phyloP scores from a whole-genome alignment of 371 early-diverging fungal genomes.

The Lichtheimia ornata region DNA sequence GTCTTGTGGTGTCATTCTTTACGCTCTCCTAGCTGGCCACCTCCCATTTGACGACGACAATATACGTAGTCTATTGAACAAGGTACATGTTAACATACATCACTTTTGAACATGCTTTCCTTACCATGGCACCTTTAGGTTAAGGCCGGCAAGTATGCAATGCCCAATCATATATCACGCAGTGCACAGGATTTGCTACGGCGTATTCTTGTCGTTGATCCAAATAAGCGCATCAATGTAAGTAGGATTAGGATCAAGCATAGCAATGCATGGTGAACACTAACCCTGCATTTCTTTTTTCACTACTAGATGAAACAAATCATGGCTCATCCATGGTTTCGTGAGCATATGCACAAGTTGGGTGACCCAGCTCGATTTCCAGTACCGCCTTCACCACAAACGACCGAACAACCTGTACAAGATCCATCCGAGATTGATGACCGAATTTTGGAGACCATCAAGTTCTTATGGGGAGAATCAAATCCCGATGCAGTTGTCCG shows the following conservation, averaged over 20 bases:
- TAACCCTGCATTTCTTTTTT: background rate
- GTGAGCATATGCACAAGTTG: conserved; percentile 17
- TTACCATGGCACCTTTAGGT: conserved; percentile 28
- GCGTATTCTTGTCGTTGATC: conserved; percentile 47
- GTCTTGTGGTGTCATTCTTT: conserved; percentile 79
- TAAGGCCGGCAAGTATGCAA: conserved; percentile 45
- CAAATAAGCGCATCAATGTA: conserved; percentile 49
- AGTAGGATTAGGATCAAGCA: background rate
- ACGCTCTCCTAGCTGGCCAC: conserved; percentile 72
- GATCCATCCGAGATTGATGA: conserved; percentile 35
- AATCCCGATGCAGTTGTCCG: conserved; percentile 36
- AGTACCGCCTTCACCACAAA: conserved; percentile 29
- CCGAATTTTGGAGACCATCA: conserved; percentile 36
- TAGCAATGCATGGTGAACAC: background rate
- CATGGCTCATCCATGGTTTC: conserved; percentile 40
- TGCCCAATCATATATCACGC: conserved; percentile 70
- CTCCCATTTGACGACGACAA: conserved; percentile 87
- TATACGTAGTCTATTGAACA: conserved; percentile 68
- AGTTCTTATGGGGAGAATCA: conserved; percentile 41
- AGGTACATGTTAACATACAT: conserved; percentile 29
- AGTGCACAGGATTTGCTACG: conserved; percentile 66
- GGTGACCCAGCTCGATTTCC: conserved; percentile 20
- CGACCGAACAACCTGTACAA: conserved; percentile 29
- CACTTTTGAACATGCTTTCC: background rate
- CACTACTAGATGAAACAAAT: conserved; percentile 29